Base-by-base conservation (phyloP, 78 protist genomes). In the Dictyostelium purpureum region DNA sequence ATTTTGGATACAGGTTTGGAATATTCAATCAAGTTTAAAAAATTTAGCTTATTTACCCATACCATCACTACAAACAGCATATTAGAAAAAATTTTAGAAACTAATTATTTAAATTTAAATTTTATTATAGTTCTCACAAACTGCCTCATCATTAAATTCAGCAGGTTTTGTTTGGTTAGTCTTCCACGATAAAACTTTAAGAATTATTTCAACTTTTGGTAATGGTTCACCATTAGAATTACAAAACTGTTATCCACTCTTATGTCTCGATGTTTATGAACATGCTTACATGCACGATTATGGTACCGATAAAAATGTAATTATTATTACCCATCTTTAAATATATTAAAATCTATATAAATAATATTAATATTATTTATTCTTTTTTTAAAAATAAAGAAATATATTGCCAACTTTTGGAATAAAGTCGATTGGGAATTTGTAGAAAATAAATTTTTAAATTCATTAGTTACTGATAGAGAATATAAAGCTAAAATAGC, bases 171-270 rank as follows among this genome's bases (percentile, higher is more conserved):
- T 67, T 18, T 85, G 92, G 92, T 85, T 85, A 38, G 82, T 85
- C 31, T 85, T 85, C 92, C 92, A 77, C n/a, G 92, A 73, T 85
- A 85, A 73, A 73, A 31, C 92, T 43, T 57, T 85, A 19, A 63
- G 63, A 61, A 47, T 85, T 52, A 33, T 85, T 7, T 59, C 76
- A 19, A 85, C 92, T 18, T 59, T 74, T 59, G 92, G 66, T 7
- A 7, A 37, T 7, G 92, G 92, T 70, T 85, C 92, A 85, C 92
- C 92, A 85, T 85, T 61, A 18, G 82, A 85, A 73, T 74, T 85
- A 66, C 54, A 56, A 5, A 73, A 73, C 38, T 42, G 81, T 14
- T 51, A 73, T n/a, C 92, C 92, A 85, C 11, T 85, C 2, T 61
- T 85, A 70, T 85, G 92, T 73, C 75, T 85, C 11, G 82, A 85